Conservation (phyloP, 2,329 filamentous ascomycete genomes). For the Myriosclerotinia scirpicola region DNA sequence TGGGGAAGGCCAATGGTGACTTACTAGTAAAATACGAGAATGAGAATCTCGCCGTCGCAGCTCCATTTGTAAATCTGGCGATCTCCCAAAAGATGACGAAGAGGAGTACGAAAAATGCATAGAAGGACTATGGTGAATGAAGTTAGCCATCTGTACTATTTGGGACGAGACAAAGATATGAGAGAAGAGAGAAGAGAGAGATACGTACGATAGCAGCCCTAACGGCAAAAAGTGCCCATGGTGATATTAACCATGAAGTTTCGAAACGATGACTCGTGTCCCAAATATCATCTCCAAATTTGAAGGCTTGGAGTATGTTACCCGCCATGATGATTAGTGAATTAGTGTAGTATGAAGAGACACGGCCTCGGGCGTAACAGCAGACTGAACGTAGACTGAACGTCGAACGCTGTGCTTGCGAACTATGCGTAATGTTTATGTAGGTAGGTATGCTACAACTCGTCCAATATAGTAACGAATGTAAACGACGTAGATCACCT, state of each 20-base stretch:
- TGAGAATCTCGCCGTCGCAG: constrained; percentile 38
- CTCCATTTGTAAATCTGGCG: constrained; percentile 44
- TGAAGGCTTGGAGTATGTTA: not conserved
- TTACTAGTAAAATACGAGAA: constrained; percentile 81
- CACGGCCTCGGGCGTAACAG: not conserved
- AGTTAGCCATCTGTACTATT: not conserved
- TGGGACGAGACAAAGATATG: not conserved
- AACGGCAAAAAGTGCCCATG: constrained; percentile 58
- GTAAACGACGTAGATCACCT: no score
- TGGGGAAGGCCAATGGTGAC: not conserved
- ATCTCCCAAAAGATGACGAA: constrained; percentile 67
- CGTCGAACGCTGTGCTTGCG: no score
- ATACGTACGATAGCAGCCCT: constrained; percentile 55
- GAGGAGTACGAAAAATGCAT: constrained; percentile 68
- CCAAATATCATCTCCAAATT: constrained; percentile 32
- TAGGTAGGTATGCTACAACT: no score
- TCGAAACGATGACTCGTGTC: constrained; percentile 62
- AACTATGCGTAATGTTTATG: no score
- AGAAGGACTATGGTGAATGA: constrained; percentile 50
- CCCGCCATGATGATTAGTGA: not conserved
- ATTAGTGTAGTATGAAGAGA: not conserved
- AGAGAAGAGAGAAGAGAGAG: constrained; percentile 34
- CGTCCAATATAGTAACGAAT: no score
- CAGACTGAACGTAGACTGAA: no score
- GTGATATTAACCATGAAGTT: constrained; percentile 79